phyloP scores from a whole-genome alignment of 768 basidiomycete species.

The Stropharia rugosoannulata region DNA sequence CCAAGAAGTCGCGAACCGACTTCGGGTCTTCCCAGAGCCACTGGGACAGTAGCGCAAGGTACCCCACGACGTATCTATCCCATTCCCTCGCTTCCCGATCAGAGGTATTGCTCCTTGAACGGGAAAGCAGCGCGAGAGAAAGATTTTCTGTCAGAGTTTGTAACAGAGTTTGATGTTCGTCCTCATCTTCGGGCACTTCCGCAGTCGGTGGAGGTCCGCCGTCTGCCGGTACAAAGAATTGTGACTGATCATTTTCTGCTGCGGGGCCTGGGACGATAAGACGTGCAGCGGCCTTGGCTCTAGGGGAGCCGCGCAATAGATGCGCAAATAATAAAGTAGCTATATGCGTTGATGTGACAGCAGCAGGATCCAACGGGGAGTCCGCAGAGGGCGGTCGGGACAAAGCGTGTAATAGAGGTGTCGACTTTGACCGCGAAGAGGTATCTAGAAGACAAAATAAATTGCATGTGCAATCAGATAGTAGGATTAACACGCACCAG shows the following conservation, averaged over 20 bases:
- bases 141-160: conserved; percentile 89
- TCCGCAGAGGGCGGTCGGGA: conserved; percentile 59
- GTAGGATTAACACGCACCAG: conserved; percentile 19
- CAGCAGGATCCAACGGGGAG: conserved; percentile 46
- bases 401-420: conserved; percentile 71
- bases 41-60: conserved; percentile 78
- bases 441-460: conserved; percentile 18
- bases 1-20: conserved; percentile 85
- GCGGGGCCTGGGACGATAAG: conserved; percentile 54
- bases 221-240: conserved; percentile 81
- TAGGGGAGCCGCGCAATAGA: conserved; percentile 66
- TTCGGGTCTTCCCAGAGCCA: conserved; percentile 98
- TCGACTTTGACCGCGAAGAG: conserved; percentile 45
- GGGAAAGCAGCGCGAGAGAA: conserved; percentile 80
- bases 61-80: conserved; percentile 86
- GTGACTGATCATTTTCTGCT: conserved; percentile 32
- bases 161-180: conserved; percentile 69
- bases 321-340: conserved; percentile 79
- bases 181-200: conserved; percentile 48
- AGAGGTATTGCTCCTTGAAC: conserved; percentile 63
- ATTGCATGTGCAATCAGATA: not conserved
- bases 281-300: conserved; percentile 63
- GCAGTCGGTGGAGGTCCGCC: conserved; percentile 38
- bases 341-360: conserved; percentile 67
- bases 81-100: conserved; percentile 81